phyloP scores from a whole-genome alignment of 495 filamentous ascomycete genomes.

The Tuber magnatum region DNA sequence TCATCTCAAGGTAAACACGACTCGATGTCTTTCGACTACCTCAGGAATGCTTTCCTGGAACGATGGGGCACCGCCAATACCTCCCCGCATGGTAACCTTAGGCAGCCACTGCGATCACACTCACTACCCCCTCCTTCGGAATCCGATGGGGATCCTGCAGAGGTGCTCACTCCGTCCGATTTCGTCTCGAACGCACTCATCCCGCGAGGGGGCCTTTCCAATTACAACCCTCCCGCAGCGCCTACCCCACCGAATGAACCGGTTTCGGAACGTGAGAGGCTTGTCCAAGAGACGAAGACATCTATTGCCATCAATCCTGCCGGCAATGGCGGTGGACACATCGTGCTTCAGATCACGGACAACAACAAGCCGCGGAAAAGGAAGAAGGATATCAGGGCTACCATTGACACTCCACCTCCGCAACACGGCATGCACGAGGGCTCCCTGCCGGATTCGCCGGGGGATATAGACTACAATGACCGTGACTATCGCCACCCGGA shows the following conservation, averaged over 20 bases:
- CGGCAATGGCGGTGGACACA: constrained; percentile 33
- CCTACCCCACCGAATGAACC: constrained; percentile 39
- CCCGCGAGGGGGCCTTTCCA: constrained; percentile 11
- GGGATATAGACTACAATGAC: neutral
- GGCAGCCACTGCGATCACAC: constrained; percentile 36
- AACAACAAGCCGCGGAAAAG: constrained; percentile 35
- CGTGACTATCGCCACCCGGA: constrained; percentile 13
- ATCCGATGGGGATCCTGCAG: constrained; percentile 30
- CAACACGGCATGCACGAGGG: neutral
- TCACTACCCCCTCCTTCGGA: constrained; percentile 38
- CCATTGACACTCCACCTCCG: constrained; percentile 13
- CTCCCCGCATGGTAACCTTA: constrained; percentile 28
- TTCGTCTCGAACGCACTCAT: constrained; percentile 31
- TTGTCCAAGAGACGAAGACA: constrained; percentile 39
- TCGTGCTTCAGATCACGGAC: constrained; percentile 35
- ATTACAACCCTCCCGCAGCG: constrained; percentile 36
- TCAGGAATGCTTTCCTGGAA: constrained; percentile 38
- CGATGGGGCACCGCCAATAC: constrained; percentile 27
- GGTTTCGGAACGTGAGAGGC: constrained; percentile 30
- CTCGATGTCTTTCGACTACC: constrained; percentile 40
- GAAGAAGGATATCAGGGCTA: constrained; percentile 35
- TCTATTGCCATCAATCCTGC: constrained; percentile 39
- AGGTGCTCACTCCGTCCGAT: constrained; percentile 30
- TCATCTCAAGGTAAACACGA: constrained; percentile 35
- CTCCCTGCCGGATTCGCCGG: constrained; percentile 5